phyloP scores from a whole-genome alignment of 495 filamentous ascomycete genomes.

The Jackrogersella minutella region DNA sequence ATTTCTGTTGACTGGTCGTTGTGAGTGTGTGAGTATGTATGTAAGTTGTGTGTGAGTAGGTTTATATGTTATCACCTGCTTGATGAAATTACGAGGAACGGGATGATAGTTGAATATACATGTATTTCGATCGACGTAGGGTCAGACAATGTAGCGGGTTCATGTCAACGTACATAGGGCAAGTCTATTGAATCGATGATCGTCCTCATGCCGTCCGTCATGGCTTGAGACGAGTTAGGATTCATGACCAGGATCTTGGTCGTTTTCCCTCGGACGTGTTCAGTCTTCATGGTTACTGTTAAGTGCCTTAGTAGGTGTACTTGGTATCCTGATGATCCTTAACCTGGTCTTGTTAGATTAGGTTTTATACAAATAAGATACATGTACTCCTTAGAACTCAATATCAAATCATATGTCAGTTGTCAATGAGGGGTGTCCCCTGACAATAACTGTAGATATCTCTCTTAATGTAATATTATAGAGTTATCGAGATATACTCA shows the following conservation, averaged over 20 bases:
- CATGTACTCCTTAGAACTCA: background rate
- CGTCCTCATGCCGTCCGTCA: constrained; percentile 78
- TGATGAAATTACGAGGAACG: background rate
- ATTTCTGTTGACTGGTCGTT: constrained; percentile 50
- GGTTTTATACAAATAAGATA: no score
- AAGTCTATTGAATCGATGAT: constrained; percentile 64
- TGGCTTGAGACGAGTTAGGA: constrained; percentile 83
- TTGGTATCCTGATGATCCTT: no score
- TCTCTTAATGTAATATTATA: background rate
- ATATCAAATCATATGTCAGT: no score
- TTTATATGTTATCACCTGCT: background rate
- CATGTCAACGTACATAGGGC: constrained; percentile 50
- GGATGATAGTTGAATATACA: no score
- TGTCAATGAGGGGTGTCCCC: constrained; percentile 49
- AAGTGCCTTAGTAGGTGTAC: background rate
- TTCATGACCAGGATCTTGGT: constrained; percentile 81
- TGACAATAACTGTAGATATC: constrained; percentile 16
- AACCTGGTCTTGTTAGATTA: no score
- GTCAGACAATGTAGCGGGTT: no score
- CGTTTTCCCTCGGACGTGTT: constrained; percentile 41
- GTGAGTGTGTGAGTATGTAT: background rate
- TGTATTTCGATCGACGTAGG: no score
- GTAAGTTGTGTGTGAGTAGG: background rate
- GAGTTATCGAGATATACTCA: no score
- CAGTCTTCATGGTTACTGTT: constrained; percentile 40